Conservation (phyloP, 495 filamentous ascomycete species). For the Viridothelium virens region DNA sequence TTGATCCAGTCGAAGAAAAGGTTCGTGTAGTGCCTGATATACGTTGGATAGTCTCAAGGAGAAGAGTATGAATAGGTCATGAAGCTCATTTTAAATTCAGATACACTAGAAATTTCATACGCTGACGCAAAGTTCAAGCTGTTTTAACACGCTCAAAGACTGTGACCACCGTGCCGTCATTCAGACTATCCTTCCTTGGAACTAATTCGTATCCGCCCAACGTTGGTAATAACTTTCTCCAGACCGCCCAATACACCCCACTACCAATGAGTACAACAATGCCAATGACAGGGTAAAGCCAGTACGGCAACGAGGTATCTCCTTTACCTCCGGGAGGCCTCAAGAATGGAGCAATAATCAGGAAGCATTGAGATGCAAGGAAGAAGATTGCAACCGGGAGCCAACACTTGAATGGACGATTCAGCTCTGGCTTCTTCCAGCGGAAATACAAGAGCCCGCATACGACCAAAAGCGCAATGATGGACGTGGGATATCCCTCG, state of each 20-base stretch:
- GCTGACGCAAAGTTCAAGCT: background rate
- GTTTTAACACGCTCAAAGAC: conserved; percentile 1
- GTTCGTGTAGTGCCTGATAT: too few species aligned
- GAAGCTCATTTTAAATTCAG: too few species aligned
- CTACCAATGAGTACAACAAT: conserved; percentile 46
- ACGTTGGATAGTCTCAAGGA: too few species aligned
- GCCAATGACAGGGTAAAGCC: conserved; percentile 51
- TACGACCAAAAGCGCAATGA: conserved; percentile 49
- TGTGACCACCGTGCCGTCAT: background rate
- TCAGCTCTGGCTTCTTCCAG: conserved; percentile 42
- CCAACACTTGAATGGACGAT: conserved; percentile 49
- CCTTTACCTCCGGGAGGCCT: conserved; percentile 52
- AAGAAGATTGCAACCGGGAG: conserved; percentile 46
- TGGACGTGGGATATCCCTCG: conserved; percentile 42
- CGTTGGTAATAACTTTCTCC: conserved; percentile 47
- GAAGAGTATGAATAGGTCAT: too few species aligned
- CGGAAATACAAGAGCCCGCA: conserved; percentile 49
- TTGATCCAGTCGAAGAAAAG: too few species aligned
- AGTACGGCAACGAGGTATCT: conserved; percentile 61
- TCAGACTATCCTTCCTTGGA: background rate
- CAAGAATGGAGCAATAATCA: conserved; percentile 59
- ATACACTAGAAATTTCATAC: too few species aligned
- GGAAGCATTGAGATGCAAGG: conserved; percentile 47
- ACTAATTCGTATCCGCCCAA: conserved; percentile 43
- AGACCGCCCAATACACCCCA: conserved; percentile 46